Evolutionary conservation across 2,329 filamentous ascomycete genomes (phyloP).

Genomic region (Aspergillus sp.): DNA sequence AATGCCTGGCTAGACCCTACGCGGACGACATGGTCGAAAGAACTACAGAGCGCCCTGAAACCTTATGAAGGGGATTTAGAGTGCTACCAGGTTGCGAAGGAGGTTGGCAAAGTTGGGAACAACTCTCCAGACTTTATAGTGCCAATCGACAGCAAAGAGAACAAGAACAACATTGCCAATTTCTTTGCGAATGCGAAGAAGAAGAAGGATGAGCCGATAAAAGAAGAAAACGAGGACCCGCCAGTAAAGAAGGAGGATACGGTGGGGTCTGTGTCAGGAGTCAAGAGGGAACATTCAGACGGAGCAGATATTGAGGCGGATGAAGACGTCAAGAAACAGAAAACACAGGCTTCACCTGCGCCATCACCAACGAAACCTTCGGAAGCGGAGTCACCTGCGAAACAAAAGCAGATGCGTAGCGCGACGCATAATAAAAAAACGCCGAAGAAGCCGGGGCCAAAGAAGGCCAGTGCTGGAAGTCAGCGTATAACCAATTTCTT

Average conservation of each 20-base stretch:
- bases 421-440: conserved; percentile 57
- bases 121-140: conserved; percentile 81
- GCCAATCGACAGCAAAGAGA: conserved; percentile 78
- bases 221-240: conserved; percentile 16
- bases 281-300: conserved; percentile 52
- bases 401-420: conserved; percentile 52
- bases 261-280: conserved; percentile 44
- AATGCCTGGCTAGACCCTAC: conserved; percentile 75
- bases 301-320: conserved; percentile 13
- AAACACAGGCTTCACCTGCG: conserved; percentile 16
- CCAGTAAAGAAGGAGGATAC: conserved; percentile 50
- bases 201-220: conserved; percentile 24
- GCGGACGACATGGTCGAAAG: conserved; percentile 69
- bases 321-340: conserved; percentile 26
- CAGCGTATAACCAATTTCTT: conserved; percentile 54
- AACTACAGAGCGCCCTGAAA: conserved; percentile 75
- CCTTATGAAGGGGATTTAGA: conserved; percentile 79
- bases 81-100: conserved; percentile 80
- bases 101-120: conserved; percentile 92
- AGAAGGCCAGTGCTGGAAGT: conserved; percentile 49
- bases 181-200: conserved; percentile 70
- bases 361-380: conserved; percentile 41
- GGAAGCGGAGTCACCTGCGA: conserved; percentile 21
- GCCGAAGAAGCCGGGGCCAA: conserved; percentile 43
- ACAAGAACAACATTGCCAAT: conserved; percentile 91